phyloP scores from a whole-genome alignment of 257 asterid genomes.

The Handroanthus guayacan region DNA sequence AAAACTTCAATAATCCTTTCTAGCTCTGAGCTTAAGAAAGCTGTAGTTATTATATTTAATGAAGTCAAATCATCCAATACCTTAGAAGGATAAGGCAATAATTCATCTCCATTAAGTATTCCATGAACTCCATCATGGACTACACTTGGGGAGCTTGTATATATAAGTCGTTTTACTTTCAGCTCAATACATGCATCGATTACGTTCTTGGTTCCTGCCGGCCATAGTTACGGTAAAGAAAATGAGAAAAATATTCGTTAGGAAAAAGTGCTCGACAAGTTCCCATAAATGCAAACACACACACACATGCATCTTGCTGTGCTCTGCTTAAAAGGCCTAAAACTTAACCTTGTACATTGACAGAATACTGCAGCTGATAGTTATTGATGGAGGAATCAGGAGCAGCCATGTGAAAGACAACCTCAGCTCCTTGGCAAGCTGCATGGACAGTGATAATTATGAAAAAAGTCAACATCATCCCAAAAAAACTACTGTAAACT shows the following conservation, averaged over 20 bases:
- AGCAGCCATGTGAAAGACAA: constrained; percentile 86
- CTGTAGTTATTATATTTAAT: constrained; percentile 1
- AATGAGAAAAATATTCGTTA: background rate
- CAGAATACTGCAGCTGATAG: constrained; percentile 70
- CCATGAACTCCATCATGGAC: constrained; percentile 77
- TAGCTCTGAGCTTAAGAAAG: background rate
- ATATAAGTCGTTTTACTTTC: constrained; percentile 69
- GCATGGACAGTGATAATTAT: constrained; percentile 31
- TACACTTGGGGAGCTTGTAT: constrained; percentile 83
- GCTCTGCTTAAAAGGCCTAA: background rate
- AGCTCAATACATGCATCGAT: constrained; percentile 76
- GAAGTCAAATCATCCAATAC: constrained; percentile 34
- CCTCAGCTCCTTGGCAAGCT: constrained; percentile 76
- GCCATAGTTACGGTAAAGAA: constrained; percentile 5
- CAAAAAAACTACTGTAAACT: background rate
- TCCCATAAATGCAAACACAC: background rate
- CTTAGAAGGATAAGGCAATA: constrained; percentile 72
- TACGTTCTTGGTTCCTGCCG: constrained; percentile 69
- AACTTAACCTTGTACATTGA: constrained; percentile 64
- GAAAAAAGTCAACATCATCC: background rate
- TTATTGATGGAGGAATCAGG: constrained; percentile 81
- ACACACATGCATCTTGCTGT: background rate
- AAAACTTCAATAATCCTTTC: background rate
- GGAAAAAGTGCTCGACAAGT: background rate
- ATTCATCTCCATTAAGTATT: constrained; percentile 67